Evolutionary conservation across 208 protist genomes (phyloP).

Genomic region (Leishmania guyanensis): DNA sequence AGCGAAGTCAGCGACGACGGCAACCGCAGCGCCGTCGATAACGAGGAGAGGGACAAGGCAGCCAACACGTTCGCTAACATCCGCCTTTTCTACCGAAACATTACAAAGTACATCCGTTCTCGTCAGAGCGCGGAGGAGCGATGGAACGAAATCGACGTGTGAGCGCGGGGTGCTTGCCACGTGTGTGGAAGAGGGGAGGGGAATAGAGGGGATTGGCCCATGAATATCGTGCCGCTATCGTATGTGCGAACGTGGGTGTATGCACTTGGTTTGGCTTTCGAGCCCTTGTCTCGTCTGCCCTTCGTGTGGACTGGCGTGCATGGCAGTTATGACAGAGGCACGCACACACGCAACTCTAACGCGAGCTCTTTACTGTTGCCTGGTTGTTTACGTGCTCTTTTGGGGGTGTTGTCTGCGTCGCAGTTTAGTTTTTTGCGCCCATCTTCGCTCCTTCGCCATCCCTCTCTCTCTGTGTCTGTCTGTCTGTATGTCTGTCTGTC

Average conservation of each 20-base stretch:
- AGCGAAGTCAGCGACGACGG: conserved; percentile 3
- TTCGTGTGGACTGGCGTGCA: not conserved
- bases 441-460: not conserved
- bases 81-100: conserved; percentile 67
- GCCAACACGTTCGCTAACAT: conserved; percentile 34
- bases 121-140: conserved; percentile 59
- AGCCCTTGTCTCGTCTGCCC: not conserved
- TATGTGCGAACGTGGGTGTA: not conserved
- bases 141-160: conserved; percentile 79
- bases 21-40: not conserved
- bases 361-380: not conserved
- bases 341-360: not conserved
- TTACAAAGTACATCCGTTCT: conserved; percentile 72
- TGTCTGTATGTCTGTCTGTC: not conserved
- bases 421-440: no score
- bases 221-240: not conserved
- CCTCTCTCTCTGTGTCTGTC: not conserved
- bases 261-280: not conserved
- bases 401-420: not conserved
- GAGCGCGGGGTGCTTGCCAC: not conserved
- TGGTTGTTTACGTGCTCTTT: not conserved
- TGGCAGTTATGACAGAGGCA: not conserved
- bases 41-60: not conserved
- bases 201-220: not conserved
- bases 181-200: not conserved